These are phyloP conservation scores for Zea luxurians DNA, from an alignment of 176 grass and related monocot species.

Conservation along the genomic window DNA sequence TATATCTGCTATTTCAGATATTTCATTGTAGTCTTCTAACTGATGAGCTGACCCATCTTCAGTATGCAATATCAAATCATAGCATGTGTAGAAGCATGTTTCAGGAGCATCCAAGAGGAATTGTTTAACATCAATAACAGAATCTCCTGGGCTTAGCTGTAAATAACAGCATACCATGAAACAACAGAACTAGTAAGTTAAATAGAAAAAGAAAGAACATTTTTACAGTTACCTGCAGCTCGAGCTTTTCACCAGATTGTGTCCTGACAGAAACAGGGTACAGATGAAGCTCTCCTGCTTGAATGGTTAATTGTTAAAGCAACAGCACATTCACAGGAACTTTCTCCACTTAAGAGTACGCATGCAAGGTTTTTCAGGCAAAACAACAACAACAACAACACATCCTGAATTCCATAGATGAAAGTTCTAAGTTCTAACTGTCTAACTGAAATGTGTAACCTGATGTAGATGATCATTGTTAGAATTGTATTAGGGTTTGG, in stretches of 20 bases:
- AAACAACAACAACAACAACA: background rate
- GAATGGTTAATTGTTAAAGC: background rate
- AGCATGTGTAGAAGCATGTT: constrained; percentile 98
- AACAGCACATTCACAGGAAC: background rate
- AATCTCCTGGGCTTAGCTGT: constrained; percentile 92
- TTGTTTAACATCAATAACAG: constrained; percentile 93
- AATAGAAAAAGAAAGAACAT: background rate
- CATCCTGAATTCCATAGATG: background rate
- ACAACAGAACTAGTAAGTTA: background rate
- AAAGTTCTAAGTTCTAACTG: background rate
- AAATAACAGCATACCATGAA: constrained; percentile 38
- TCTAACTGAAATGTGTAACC: constrained; percentile 6
- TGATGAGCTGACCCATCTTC: constrained; percentile 78
- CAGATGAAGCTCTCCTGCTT: constrained; percentile 80
- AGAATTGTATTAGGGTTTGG: too few species aligned
- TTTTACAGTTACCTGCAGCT: constrained; percentile 68
- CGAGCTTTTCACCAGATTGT: constrained; percentile 90
- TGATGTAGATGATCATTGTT: background rate
- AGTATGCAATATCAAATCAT: constrained; percentile 77
- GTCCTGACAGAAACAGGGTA: constrained; percentile 81
- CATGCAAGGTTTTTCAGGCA: background rate
- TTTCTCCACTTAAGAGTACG: background rate
- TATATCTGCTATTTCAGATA: constrained; percentile 93
- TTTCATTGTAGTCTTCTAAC: constrained; percentile 98
- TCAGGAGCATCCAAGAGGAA: constrained; percentile 96